Conservation (phyloP, 1,139 yeast genomes). For the Protomyces inundatus region DNA sequence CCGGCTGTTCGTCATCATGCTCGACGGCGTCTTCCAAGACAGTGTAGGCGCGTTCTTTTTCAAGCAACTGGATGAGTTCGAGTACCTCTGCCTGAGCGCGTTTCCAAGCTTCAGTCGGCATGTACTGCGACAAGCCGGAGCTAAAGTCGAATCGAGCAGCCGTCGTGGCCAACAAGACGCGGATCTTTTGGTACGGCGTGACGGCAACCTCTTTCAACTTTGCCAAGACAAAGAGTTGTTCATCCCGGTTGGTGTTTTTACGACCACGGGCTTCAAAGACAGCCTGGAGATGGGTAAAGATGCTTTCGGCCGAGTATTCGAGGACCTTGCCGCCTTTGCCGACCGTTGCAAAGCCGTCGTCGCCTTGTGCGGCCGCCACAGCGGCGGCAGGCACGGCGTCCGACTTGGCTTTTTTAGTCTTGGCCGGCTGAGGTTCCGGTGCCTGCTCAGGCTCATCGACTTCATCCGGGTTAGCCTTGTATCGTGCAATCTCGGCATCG, state of each 20-base stretch:
- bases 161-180: conserved; percentile 73
- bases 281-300: conserved; percentile 67
- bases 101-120: conserved; percentile 83
- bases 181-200: conserved; percentile 67
- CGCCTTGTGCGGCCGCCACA: conserved; percentile 29
- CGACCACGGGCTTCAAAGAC: conserved; percentile 91
- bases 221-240: conserved; percentile 71
- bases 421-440: conserved; percentile 32
- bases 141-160: conserved; percentile 80
- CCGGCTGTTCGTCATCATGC: conserved; percentile 47
- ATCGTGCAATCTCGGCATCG: conserved; percentile 55
- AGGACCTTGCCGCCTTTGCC: conserved; percentile 44
- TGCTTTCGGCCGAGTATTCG: conserved; percentile 43
- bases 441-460: conserved; percentile 34
- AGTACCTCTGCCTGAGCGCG: conserved; percentile 52
- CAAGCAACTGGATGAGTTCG: conserved; percentile 62
- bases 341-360: conserved; percentile 43
- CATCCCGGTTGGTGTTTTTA: conserved; percentile 79
- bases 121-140: conserved; percentile 58
- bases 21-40: conserved; percentile 85
- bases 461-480: conserved; percentile 61
- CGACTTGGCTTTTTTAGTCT: conserved; percentile 23
- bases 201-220: conserved; percentile 51
- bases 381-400: not conserved
- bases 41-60: conserved; percentile 57